Evolutionary conservation across 306 rosid genomes (phyloP), one percentile per base, ranked within the genome.

Genomic region (Trifolium pratense): DNA sequence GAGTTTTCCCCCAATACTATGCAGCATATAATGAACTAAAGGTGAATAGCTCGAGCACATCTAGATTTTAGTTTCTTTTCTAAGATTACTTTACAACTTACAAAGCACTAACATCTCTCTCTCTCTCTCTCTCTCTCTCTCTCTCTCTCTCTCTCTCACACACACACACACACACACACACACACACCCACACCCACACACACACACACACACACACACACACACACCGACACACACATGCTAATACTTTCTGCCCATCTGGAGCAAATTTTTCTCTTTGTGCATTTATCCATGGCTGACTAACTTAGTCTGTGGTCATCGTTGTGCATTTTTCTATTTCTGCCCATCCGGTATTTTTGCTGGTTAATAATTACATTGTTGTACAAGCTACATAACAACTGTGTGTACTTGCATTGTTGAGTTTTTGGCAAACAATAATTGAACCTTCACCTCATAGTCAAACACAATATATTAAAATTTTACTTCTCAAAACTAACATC

Each of bases 21-120:
- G 89, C 97, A 15, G 99, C 97, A 13, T 94, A 87, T 72, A 94
- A 82, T 84, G 99, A 90, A 74, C 68, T 91, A 56, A 88, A 79
- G 96, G 99, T 91, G 75, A 80, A 80, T 67, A 72, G 62, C 68
- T 69, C 15, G 51, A 34, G 53, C 37, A 34, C 37, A 34, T 74
- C 56, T 58, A 21, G 66, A 63, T 56, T 31, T 74, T 69, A 49
- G 45, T 31, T 56, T 23, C 12, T 56, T 39, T 61, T 60, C 66
- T 55, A 66, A 45, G 59, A 37, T 48, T 48, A 59, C 25, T 43
- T 55, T 11, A 21, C 60, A 21, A 55, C 32, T 55, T 56, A 21
- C 32, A 4, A 29, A 26, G 75, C 63, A 49, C 55, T 51, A 18
- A 61, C 58, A 68, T 29, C 5, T 29, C 32, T 29, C 32, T 29